These are phyloP conservation scores for Alternaria angustiovoidea DNA, from an alignment of 2,329 filamentous ascomycete genomes.

Conservation along the genomic window DNA sequence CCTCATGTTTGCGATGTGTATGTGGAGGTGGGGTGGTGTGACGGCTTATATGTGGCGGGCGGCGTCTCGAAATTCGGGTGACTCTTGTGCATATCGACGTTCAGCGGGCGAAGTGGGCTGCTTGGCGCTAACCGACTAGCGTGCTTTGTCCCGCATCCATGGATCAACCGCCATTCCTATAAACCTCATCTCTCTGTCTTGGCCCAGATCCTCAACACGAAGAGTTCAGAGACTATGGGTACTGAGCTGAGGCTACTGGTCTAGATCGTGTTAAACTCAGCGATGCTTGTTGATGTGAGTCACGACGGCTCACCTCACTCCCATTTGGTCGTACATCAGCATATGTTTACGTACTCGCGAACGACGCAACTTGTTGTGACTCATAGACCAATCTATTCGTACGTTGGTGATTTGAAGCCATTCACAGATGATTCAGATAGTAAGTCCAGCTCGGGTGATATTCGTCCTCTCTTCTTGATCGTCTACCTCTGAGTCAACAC, in stretches of 20 bases:
- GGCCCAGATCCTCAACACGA: not conserved
- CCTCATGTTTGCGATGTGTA: conserved; percentile 70
- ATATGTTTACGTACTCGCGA: not conserved
- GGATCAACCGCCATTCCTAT: conserved; percentile 4
- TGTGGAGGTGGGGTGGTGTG: conserved; percentile 25
- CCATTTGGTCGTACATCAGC: not conserved
- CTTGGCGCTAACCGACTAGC: conserved; percentile 33
- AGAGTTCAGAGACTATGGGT: not conserved
- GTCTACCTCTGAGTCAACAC: not conserved
- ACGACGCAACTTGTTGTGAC: not conserved
- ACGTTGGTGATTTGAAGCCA: not conserved
- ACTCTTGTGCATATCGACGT: conserved; percentile 37
- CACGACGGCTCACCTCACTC: not conserved
- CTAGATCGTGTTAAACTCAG: not conserved
- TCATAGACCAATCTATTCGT: not conserved
- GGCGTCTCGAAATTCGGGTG: conserved; percentile 41
- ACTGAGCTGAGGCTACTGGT: not conserved
- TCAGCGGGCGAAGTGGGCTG: conserved; percentile 42
- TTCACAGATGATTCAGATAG: not conserved
- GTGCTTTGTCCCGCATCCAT: conserved; percentile 20
- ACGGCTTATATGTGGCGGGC: conserved; percentile 31
- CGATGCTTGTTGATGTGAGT: not conserved
- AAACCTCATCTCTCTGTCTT: not conserved
- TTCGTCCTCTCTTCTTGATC: not conserved
- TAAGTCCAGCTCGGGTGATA: not conserved